Evolutionary conservation across 352 stramenopile genomes (phyloP).

Genomic region (Phytopythium mirpurense): DNA sequence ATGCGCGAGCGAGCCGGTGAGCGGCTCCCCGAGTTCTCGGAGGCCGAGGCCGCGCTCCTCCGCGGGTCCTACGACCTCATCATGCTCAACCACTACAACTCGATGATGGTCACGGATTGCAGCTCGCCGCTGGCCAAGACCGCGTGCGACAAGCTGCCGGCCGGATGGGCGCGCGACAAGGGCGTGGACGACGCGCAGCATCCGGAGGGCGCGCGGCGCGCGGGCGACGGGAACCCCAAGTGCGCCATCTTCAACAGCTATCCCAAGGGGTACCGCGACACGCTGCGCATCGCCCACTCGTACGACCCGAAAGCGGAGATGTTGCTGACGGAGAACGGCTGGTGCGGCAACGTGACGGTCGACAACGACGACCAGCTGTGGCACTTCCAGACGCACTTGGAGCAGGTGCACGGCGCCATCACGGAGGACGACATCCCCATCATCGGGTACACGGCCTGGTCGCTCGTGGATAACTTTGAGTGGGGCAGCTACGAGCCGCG

Average conservation of each 20-base stretch:
- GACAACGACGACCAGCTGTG: conserved; percentile 35
- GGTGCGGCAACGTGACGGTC: conserved; percentile 43
- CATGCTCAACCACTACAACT: conserved; percentile 90
- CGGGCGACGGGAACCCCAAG: conserved; percentile 25
- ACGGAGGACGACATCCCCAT: conserved; percentile 9
- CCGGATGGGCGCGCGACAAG: conserved; percentile 25
- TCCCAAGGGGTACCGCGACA: conserved; percentile 30
- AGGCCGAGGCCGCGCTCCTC: conserved; percentile 54
- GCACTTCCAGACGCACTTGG: conserved; percentile 33
- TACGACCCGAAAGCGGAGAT: conserved; percentile 31
- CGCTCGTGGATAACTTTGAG: conserved; percentile 29
- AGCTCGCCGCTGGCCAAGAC: conserved; percentile 11
- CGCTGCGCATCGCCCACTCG: conserved; percentile 32
- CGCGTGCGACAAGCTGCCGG: conserved; percentile 14
- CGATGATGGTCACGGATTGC: conserved; percentile 33
- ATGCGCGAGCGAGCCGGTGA: conserved; percentile 74
- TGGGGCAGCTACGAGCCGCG: conserved; percentile 22
- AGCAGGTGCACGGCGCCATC: conserved; percentile 10
- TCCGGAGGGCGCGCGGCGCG: conserved; percentile 5
- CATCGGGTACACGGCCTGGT: conserved; percentile 17
- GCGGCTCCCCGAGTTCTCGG: conserved; percentile 82
- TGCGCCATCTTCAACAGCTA: conserved; percentile 41
- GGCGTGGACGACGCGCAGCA: conserved; percentile 29
- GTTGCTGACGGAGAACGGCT: conserved; percentile 43
- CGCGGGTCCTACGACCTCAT: conserved; percentile 85